Evolutionary conservation across 2,329 filamentous ascomycete species (phyloP).

Genomic region (Camillea tinctor): DNA sequence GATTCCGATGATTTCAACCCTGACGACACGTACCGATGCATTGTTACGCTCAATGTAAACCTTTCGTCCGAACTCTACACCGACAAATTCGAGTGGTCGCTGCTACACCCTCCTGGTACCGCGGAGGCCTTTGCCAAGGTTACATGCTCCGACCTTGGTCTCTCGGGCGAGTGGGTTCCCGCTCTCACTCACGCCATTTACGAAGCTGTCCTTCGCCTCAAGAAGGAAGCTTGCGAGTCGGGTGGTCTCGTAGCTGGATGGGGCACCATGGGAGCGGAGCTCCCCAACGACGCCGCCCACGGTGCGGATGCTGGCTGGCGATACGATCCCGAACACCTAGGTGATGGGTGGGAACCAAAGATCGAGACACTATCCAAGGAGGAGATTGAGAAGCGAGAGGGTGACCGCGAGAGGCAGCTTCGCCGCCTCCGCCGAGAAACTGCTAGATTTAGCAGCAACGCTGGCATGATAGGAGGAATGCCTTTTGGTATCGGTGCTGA

Average conservation of each 20-base stretch:
- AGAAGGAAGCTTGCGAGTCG: slow-evolving; percentile 95
- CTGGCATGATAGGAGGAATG: slow-evolving; percentile 75
- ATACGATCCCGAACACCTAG: slow-evolving; percentile 89
- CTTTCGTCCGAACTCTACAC: slow-evolving; percentile 88
- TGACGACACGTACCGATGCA: slow-evolving; percentile 91
- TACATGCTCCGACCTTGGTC: slow-evolving; percentile 87
- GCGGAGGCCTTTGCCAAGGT: slow-evolving; percentile 90
- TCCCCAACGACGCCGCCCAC: slow-evolving; percentile 86
- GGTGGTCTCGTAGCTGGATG: slow-evolving; percentile 78
- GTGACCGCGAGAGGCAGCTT: slow-evolving; percentile 88
- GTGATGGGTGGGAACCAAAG: slow-evolving; percentile 80
- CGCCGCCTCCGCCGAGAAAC: slow-evolving; percentile 85
- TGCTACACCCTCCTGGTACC: slow-evolving; percentile 86
- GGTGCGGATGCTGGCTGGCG: slow-evolving; percentile 87
- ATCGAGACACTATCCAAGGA: slow-evolving; percentile 83
- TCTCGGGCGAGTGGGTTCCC: slow-evolving; percentile 89
- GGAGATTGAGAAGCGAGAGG: slow-evolving; percentile 95
- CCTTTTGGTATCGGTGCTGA: slow-evolving; percentile 57
- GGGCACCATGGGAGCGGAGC: slow-evolving; percentile 65
- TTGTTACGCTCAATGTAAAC: slow-evolving; percentile 88
- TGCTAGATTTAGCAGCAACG: slow-evolving; percentile 83
- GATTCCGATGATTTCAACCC: slow-evolving; percentile 78
- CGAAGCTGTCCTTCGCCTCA: slow-evolving; percentile 85
- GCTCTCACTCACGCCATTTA: slow-evolving; percentile 96
- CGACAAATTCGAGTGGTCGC: slow-evolving; percentile 97